Percentiles rank a stretch among this genome's conserved stretches.
Evolutionary conservation across 2,329 filamentous ascomycete genomes (phyloP).

Genomic region (Xylaria sp.): DNA sequence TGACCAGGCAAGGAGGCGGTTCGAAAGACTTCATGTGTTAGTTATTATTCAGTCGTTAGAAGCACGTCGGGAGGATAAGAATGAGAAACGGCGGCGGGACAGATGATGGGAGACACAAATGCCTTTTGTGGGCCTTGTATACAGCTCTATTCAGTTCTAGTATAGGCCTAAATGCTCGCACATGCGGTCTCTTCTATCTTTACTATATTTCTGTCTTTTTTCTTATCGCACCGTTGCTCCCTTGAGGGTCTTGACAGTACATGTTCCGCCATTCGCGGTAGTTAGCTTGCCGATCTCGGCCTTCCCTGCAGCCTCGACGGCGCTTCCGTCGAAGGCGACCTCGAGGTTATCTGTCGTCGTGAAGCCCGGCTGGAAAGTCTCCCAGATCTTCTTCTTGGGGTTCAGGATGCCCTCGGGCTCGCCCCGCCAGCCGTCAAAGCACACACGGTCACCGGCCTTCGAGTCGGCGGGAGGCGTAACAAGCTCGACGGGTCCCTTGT

Average conservation of each 20-base stretch:
- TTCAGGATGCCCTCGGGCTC: slow-evolving; percentile 94
- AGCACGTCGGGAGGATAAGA: not conserved
- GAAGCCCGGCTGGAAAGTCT: slow-evolving; percentile 95
- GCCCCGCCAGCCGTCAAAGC: slow-evolving; percentile 93
- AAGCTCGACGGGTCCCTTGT: slow-evolving; percentile 91
- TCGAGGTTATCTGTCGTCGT: slow-evolving; percentile 84
- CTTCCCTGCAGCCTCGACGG: slow-evolving; percentile 80
- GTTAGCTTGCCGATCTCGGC: slow-evolving; percentile 75
- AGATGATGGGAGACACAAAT: not conserved
- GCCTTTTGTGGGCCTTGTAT: slow-evolving; percentile 9
- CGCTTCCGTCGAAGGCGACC: slow-evolving; percentile 85
- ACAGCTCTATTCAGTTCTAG: slow-evolving; percentile 38
- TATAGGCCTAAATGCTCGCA: slow-evolving; percentile 11
- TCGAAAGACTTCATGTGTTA: not conserved
- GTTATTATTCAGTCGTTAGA: not conserved
- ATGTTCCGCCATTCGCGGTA: slow-evolving; percentile 80
- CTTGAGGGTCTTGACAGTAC: slow-evolving; percentile 84
- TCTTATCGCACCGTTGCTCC: slow-evolving; percentile 83
- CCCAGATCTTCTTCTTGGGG: slow-evolving; percentile 99
- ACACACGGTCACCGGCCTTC: slow-evolving; percentile 86
- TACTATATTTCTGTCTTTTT: not conserved
- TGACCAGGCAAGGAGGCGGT: not conserved
- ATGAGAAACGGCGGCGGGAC: not conserved
- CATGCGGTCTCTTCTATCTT: slow-evolving; percentile 17
- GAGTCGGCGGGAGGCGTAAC: slow-evolving; percentile 83